A percentile compares a stretch with the other conserved stretches of the same genome.
Evolutionary conservation across 208 protist species (phyloP).

Genomic region (Histomonas meleagridis): DNA sequence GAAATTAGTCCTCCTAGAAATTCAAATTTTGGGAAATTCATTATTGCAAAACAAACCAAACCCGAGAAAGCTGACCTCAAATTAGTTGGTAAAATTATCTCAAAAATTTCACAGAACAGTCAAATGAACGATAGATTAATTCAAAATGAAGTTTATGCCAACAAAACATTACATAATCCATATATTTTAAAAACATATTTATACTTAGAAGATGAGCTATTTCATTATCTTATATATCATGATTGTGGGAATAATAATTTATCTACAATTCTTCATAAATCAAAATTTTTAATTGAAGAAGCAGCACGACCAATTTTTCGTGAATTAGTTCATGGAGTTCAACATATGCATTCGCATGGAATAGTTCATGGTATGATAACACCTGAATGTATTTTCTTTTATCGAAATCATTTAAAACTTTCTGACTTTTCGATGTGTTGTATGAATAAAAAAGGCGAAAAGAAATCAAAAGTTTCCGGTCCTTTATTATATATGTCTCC

Average conservation of each 20-base stretch:
- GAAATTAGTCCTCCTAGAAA: too few species aligned
- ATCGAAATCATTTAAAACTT: not conserved
- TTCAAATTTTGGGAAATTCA: too few species aligned
- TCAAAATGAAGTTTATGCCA: not conserved
- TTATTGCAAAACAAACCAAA: too few species aligned
- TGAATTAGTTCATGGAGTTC: not conserved
- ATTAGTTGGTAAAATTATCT: conserved; percentile 15
- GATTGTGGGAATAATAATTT: not conserved
- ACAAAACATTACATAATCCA: not conserved
- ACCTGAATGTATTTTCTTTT: not conserved
- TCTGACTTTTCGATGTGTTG: not conserved
- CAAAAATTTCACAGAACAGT: not conserved
- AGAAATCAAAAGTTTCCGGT: too few species aligned
- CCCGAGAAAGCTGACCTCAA: too few species aligned
- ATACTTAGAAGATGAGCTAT: conserved; percentile 23
- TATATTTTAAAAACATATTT: not conserved
- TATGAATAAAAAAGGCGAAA: not conserved
- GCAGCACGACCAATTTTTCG: conserved; percentile 22
- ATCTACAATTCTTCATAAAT: not conserved
- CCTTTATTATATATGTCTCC: not conserved
- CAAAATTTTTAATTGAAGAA: not conserved
- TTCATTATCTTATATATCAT: not conserved
- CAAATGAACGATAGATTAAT: not conserved
- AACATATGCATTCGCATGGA: not conserved
- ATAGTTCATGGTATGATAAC: not conserved